Evolutionary conservation across 352 stramenopile genomes (phyloP).

Genomic region (Pythium sp.): DNA sequence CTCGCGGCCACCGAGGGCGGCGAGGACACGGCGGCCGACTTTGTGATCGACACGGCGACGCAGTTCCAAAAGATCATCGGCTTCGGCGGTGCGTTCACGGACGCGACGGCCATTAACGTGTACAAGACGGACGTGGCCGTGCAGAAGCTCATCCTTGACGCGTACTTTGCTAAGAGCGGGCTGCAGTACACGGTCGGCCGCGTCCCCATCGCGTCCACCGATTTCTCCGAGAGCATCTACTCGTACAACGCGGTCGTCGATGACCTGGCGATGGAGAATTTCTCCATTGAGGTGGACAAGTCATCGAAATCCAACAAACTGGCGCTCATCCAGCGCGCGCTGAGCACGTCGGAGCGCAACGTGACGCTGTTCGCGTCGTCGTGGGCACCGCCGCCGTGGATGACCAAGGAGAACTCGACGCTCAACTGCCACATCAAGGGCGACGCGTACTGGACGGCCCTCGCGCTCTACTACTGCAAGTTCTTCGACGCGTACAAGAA

Average conservation of each 20-base stretch:
- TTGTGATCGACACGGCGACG: neutral
- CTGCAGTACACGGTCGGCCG: neutral
- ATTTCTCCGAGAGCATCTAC: neutral
- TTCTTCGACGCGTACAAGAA: conserved; percentile 82
- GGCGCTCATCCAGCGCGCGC: no score
- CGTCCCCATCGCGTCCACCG: neutral
- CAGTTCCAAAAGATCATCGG: neutral
- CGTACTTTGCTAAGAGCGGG: neutral
- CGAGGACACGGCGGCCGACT: neutral
- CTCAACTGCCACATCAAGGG: conserved; percentile 58
- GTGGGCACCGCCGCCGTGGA: conserved; percentile 85
- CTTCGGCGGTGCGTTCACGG: neutral
- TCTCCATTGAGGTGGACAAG: neutral
- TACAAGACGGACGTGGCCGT: neutral
- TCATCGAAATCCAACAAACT: neutral
- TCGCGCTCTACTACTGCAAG: conserved; percentile 85
- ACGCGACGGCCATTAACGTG: neutral
- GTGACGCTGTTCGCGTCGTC: conserved; percentile 74
- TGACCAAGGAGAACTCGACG: conserved; percentile 72
- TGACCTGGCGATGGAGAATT: neutral
- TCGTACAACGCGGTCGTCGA: neutral
- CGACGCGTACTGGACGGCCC: conserved; percentile 55
- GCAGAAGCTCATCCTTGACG: neutral
- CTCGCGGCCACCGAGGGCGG: neutral
- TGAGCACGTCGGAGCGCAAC: conserved; percentile 16